Evolutionary conservation across 352 stramenopile species (phyloP).

Genomic region (Paralagenidium karlingii): DNA sequence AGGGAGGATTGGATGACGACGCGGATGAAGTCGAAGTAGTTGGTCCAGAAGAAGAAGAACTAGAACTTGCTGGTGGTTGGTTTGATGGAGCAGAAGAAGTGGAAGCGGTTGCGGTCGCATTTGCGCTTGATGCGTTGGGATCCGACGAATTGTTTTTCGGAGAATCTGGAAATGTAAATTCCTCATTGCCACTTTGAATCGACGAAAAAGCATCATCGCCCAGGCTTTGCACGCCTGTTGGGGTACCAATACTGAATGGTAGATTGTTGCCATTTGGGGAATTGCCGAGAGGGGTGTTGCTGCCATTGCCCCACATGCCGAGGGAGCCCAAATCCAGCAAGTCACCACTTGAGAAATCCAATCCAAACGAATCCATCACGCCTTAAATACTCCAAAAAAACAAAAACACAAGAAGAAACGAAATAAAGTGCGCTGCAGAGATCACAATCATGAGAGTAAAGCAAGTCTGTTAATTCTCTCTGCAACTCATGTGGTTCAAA

Average conservation of each 20-base stretch:
- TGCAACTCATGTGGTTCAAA: no score
- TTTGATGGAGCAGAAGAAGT: no score
- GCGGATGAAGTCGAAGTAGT: neutral
- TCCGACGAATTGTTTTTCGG: no score
- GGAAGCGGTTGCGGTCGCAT: no score
- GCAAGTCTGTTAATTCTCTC: no score
- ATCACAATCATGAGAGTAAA: no score
- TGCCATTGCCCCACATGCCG: conserved; percentile 52
- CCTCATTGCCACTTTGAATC: conserved; percentile 30
- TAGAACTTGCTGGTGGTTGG: no score
- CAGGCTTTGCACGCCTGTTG: conserved; percentile 71
- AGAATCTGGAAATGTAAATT: conserved; percentile 74
- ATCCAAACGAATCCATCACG: conserved; percentile 82
- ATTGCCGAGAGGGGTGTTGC: conserved; percentile 43
- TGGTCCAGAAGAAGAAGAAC: conserved; percentile 1
- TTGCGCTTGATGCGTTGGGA: no score
- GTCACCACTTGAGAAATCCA: conserved; percentile 64
- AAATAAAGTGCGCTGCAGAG: no score
- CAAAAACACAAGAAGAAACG: no score
- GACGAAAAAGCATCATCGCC: conserved; percentile 59
- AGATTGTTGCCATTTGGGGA: conserved; percentile 27
- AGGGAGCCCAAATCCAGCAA: conserved; percentile 64
- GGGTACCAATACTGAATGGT: conserved; percentile 76
- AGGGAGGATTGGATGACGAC: no score
- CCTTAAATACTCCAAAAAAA: no score